Evolutionary conservation across 257 asterid species (phyloP), one percentile per base, ranked within the genome.

Genomic region (Nemophila menziesii): DNA sequence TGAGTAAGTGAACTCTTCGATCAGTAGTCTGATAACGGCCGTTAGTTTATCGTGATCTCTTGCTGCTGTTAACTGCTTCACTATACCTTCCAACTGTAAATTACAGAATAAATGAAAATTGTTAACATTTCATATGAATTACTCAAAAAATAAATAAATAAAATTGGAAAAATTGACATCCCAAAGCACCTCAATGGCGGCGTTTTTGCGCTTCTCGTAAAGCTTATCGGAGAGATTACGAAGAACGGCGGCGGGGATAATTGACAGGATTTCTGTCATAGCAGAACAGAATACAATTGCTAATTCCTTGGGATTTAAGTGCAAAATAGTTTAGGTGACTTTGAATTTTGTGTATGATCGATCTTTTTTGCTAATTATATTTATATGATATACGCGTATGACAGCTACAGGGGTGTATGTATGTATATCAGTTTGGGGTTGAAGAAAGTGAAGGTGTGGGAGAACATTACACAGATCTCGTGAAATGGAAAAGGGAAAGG

Each of bases 121-220:
- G 20, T 42, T 33, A 37, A 62, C 39, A 42, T 17, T n/a, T 17
- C 3, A 34, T n/a, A 1, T 8, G n/a, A 44, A 36, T 10, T 5
- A 34, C 39, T 34, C 11, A 37, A 37, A 49, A 24, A 37, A 12
- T 22, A 39, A 33, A 43, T 19, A 33, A 14, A n/a, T 5, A 12
- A 16, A 29, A 14, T 15, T 18, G 27, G 11, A 37, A 16, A 46
- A 50, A 15, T 20, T 20, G 46, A 38, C 47, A 17, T 56, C 41
- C 60, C 43, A 8, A 22, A 29, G 33, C 46, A 86, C 97, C 93
- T 87, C 97, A 18, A 87, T 68, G 43, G 97, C 97, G 56, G 97
- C 97, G 80, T 87, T 87, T 57, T 83, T 87, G n/a, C 97, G 86
- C 78, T 87, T 87, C 67, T 87, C n/a, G n/a, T n/a, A n/a, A n/a